phyloP scores from a whole-genome alignment of 306 rosid genomes.

The Casuarina cunninghamiana region DNA sequence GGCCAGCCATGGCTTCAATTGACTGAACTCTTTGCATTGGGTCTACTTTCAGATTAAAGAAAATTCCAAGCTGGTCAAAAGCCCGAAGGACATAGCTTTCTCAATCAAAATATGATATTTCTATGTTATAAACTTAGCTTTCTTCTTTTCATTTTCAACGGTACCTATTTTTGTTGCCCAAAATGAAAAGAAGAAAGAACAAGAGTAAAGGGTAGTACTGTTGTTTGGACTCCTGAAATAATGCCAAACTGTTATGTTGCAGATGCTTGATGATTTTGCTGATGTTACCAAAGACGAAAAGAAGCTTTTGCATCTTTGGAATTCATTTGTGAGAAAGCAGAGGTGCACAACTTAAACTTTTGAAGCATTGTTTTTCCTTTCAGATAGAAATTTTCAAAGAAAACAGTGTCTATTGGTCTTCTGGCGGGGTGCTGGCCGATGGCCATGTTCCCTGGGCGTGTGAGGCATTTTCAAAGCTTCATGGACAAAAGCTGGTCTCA shows the following conservation, averaged over 20 bases:
- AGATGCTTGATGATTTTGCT: slow-evolving; percentile 99
- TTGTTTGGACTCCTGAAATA: slow-evolving; percentile 17
- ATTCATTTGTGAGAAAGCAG: slow-evolving; percentile 90
- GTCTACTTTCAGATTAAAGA: too few species aligned
- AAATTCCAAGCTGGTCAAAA: too few species aligned
- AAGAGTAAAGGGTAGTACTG: background rate
- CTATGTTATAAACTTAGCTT: too few species aligned
- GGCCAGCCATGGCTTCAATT: too few species aligned
- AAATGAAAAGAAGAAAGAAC: background rate
- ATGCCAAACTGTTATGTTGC: slow-evolving; percentile 39
- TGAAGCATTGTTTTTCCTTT: background rate
- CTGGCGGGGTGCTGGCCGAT: slow-evolving; percentile 87
- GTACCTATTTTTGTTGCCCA: background rate
- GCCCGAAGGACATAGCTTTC: too few species aligned
- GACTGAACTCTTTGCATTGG: too few species aligned
- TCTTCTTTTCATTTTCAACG: too few species aligned
- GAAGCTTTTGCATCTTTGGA: slow-evolving; percentile 98
- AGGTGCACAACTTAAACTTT: slow-evolving; percentile 36
- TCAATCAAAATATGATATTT: too few species aligned
- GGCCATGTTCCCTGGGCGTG: slow-evolving; percentile 99
- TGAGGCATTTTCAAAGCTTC: slow-evolving; percentile 92
- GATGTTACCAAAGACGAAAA: slow-evolving; percentile 96
- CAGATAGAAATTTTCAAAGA: background rate
- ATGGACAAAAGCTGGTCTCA: slow-evolving; percentile 62
- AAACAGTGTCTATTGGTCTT: background rate